These are phyloP conservation scores for Cladosporium sp. DNA, from an alignment of 2,329 filamentous ascomycete genomes.

Conservation along the genomic window DNA sequence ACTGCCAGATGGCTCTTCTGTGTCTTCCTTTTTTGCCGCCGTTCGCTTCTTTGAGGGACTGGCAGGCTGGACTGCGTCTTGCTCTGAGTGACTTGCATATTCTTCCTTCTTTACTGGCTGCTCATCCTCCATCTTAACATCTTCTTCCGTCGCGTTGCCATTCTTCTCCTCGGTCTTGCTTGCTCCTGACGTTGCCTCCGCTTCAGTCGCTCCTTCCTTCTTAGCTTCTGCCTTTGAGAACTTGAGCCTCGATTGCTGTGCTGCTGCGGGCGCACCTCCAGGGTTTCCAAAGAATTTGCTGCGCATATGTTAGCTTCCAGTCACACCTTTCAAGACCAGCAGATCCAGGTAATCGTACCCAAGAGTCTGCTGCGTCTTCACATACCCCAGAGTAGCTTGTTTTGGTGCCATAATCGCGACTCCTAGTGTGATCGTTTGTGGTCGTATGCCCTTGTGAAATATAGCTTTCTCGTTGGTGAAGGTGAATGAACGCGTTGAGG, in stretches of 20 bases:
- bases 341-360: conserved; percentile 64
- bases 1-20: conserved; percentile 26
- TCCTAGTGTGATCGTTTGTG: conserved; percentile 16
- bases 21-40: conserved; percentile 23
- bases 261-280: conserved; percentile 59
- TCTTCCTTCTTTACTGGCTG: conserved; percentile 25
- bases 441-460: conserved; percentile 14
- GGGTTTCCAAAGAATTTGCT: conserved; percentile 84
- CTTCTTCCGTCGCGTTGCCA: conserved; percentile 35
- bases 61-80: conserved; percentile 13
- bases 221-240: conserved; percentile 51
- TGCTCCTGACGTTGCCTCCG: conserved; percentile 16
- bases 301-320: conserved; percentile 13
- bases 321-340: conserved; percentile 28
- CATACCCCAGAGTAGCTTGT: conserved; percentile 87
- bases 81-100: conserved; percentile 28
- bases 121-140: conserved; percentile 36
- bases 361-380: conserved; percentile 43
- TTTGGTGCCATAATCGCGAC: conserved; percentile 54
- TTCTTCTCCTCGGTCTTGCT: conserved; percentile 12
- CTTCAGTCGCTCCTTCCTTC: conserved; percentile 22
- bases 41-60: conserved; percentile 32
- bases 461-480: conserved; percentile 20
- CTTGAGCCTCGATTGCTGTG: conserved; percentile 75
- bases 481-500: neutral